Conservation (phyloP, 805 yeast species). For the Vanderwaltozyma verrucispora region DNA sequence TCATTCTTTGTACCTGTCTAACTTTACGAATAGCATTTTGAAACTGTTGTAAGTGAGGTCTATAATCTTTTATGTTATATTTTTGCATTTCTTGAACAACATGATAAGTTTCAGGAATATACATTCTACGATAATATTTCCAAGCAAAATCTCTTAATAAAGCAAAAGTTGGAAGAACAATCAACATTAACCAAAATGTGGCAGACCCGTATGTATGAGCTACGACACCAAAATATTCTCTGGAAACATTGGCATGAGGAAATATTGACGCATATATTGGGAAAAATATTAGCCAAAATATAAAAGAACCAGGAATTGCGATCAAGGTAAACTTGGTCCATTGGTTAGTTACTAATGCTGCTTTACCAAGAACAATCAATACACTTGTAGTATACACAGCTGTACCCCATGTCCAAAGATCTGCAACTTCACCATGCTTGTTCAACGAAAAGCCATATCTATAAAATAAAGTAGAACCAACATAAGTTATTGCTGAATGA, state of each 20-base stretch:
- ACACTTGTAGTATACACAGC: slow-evolving; percentile 81
- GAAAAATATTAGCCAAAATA: slow-evolving; percentile 74
- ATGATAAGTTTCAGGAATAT: slow-evolving; percentile 86
- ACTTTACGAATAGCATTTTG: slow-evolving; percentile 96
- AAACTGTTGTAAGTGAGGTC: slow-evolving; percentile 95
- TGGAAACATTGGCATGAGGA: slow-evolving; percentile 71
- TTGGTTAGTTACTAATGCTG: slow-evolving; percentile 79
- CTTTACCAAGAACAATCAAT: slow-evolving; percentile 86
- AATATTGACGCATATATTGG: slow-evolving; percentile 83
- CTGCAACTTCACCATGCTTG: slow-evolving; percentile 55
- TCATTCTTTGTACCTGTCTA: slow-evolving; percentile 95
- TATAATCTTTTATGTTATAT: slow-evolving; percentile 81
- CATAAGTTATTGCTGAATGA: slow-evolving; percentile 78
- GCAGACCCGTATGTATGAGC: slow-evolving; percentile 65
- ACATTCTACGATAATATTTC: slow-evolving; percentile 91
- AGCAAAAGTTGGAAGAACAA: slow-evolving; percentile 70
- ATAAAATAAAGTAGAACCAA: slow-evolving; percentile 62
- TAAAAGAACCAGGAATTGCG: slow-evolving; percentile 91
- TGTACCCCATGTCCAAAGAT: slow-evolving; percentile 94
- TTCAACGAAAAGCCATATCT: slow-evolving; percentile 53
- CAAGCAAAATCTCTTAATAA: slow-evolving; percentile 80
- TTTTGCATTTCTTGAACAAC: slow-evolving; percentile 95
- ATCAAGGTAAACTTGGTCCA: slow-evolving; percentile 91
- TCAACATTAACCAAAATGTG: slow-evolving; percentile 72
- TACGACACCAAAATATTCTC: slow-evolving; percentile 74